Percentiles rank a stretch among this genome's conserved stretches.
Evolutionary conservation across 768 basidiomycete species (phyloP).

Genomic region (Lactifluus subvellereus): DNA sequence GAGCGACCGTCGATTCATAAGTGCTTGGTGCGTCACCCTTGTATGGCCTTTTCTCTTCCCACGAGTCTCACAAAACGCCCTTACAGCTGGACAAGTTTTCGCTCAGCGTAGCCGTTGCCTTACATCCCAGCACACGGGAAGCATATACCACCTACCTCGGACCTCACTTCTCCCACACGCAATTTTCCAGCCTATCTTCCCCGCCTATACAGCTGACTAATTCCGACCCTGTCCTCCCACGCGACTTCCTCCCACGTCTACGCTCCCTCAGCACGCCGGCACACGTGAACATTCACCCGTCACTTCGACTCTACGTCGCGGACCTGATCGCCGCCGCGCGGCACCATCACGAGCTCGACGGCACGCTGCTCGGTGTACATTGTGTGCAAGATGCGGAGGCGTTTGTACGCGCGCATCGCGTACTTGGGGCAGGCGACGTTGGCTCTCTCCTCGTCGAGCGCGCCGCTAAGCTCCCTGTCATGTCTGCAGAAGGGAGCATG

Average conservation of each 20-base stretch:
- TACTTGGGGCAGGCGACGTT: conserved; percentile 56
- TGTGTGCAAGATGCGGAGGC: conserved; percentile 59
- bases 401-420: conserved; percentile 60
- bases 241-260: conserved; percentile 29
- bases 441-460: conserved; percentile 51
- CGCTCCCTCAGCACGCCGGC: conserved; percentile 26
- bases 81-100: conserved; percentile 70
- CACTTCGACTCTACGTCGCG: conserved; percentile 56
- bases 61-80: neutral
- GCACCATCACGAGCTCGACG: conserved; percentile 65
- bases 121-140: conserved; percentile 31
- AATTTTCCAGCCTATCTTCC: conserved; percentile 27
- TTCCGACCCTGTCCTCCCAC: conserved; percentile 25
- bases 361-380: conserved; percentile 55
- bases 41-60: neutral
- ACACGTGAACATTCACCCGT: conserved; percentile 31
- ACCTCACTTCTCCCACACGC: conserved; percentile 27
- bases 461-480: conserved; percentile 21
- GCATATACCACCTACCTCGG: conserved; percentile 31
- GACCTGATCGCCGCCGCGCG: conserved; percentile 72
- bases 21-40: conserved; percentile 46
- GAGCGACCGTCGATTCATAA: conserved; percentile 65
- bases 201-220: conserved; percentile 1
- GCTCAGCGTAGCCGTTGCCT: conserved; percentile 59
- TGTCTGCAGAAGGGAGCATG: conserved; percentile 7